Evolutionary conservation across 176 grass and related monocot genomes (phyloP).

Genomic region (Saccharum officinarum): DNA sequence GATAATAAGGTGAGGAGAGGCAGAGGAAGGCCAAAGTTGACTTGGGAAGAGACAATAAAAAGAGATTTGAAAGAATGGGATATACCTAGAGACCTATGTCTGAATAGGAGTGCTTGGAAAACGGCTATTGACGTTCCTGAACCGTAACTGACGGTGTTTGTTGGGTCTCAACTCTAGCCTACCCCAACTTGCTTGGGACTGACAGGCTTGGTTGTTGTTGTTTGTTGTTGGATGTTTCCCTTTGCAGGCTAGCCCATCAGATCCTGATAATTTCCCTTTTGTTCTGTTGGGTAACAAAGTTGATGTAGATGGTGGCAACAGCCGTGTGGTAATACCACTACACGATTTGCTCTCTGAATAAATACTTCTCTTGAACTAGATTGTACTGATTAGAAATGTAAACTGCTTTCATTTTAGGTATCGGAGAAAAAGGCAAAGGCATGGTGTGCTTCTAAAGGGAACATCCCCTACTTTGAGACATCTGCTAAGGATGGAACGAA

Average conservation of each 20-base stretch:
- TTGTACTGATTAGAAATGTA: conserved; percentile 9
- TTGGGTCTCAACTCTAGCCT: no score
- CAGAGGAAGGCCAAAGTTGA: no score
- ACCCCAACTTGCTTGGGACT: no score
- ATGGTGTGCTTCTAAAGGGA: conserved; percentile 94
- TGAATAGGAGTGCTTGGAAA: no score
- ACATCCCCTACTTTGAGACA: conserved; percentile 95
- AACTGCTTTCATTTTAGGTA: conserved; percentile 50
- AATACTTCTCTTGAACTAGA: background rate
- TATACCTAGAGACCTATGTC: no score
- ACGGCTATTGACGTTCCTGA: no score
- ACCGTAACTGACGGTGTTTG: no score
- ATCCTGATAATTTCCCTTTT: conserved; percentile 89
- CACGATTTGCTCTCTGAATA: background rate
- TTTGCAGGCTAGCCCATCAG: conserved; percentile 76
- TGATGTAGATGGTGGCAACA: conserved; percentile 80
- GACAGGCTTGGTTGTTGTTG: no score
- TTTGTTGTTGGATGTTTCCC: conserved; percentile 9
- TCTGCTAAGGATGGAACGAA: conserved; percentile 95
- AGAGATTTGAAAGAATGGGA: no score
- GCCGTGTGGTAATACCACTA: conserved; percentile 59
- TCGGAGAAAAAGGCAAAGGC: conserved; percentile 95
- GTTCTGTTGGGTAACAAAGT: conserved; percentile 88
- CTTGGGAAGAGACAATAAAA: no score
- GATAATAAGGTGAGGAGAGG: no score